Conservation (phyloP, 2,329 filamentous ascomycete genomes). For the Apiospora phragmitis region DNA sequence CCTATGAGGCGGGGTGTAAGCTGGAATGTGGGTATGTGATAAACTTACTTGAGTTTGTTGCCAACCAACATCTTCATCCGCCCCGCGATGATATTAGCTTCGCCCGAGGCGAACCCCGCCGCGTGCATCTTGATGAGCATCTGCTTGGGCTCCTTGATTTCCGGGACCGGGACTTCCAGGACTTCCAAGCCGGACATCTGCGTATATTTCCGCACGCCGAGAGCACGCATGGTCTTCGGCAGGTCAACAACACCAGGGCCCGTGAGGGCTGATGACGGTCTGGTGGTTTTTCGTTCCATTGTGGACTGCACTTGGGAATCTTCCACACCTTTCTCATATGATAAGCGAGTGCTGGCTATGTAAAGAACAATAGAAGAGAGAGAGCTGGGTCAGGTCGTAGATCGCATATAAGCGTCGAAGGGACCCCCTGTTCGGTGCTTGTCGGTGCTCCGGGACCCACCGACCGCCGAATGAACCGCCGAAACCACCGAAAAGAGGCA, state of each 20-base stretch:
- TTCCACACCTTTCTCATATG: background rate
- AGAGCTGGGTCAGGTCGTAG: background rate
- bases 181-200: constrained; percentile 40
- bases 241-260: constrained; percentile 29
- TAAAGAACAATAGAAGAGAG: background rate
- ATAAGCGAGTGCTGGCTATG: background rate
- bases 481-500: background rate
- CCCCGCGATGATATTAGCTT: constrained; percentile 34
- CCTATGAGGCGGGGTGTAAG: no score
- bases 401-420: background rate
- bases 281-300: background rate
- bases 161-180: constrained; percentile 42
- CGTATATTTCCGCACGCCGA: constrained; percentile 42
- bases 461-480: background rate
- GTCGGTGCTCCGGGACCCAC: constrained; percentile 8
- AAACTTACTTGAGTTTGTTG: background rate
- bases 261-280: background rate
- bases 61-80: constrained; percentile 17
- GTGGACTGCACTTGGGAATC: background rate
- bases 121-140: constrained; percentile 43
- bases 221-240: constrained; percentile 43
- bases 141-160: constrained; percentile 42
- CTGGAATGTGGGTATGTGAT: no score
- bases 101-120: constrained; percentile 35
- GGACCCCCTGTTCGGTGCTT: background rate